Conservation (phyloP, 257 asterid species). For the Solanum sitiens region DNA sequence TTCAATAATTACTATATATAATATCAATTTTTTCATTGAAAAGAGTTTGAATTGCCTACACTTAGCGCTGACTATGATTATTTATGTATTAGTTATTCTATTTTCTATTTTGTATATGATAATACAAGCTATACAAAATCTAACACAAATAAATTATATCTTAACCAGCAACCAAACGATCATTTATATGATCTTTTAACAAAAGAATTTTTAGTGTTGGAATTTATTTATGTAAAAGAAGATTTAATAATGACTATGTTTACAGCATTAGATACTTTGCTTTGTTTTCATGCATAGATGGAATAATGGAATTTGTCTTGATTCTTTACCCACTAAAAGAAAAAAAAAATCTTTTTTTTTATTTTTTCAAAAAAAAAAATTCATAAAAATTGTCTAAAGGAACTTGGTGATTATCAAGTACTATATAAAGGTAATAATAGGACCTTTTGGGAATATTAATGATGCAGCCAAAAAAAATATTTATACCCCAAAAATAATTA, state of each 20-base stretch:
- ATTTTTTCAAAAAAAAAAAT: too few species aligned
- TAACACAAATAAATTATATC: background rate
- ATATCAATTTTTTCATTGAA: background rate
- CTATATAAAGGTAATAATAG: background rate
- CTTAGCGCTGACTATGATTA: rapidly evolving
- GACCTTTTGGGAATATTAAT: background rate
- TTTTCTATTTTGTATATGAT: rapidly evolving
- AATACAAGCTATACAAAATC: background rate
- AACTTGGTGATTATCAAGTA: background rate
- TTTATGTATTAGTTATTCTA: background rate
- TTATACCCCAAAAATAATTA: too few species aligned
- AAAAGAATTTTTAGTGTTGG: background rate
- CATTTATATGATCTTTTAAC: background rate
- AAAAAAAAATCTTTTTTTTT: too few species aligned
- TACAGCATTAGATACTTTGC: background rate
- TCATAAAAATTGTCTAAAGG: background rate
- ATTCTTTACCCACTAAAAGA: background rate
- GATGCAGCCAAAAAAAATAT: background rate
- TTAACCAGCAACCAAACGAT: background rate
- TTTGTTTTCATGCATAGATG: background rate
- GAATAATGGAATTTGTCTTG: background rate
- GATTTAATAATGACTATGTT: background rate
- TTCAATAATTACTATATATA: background rate
- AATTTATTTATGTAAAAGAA: background rate
- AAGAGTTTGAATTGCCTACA: rapidly evolving